Conservation (phyloP, 176 grass and related monocot species). For the Poa pratensis region DNA sequence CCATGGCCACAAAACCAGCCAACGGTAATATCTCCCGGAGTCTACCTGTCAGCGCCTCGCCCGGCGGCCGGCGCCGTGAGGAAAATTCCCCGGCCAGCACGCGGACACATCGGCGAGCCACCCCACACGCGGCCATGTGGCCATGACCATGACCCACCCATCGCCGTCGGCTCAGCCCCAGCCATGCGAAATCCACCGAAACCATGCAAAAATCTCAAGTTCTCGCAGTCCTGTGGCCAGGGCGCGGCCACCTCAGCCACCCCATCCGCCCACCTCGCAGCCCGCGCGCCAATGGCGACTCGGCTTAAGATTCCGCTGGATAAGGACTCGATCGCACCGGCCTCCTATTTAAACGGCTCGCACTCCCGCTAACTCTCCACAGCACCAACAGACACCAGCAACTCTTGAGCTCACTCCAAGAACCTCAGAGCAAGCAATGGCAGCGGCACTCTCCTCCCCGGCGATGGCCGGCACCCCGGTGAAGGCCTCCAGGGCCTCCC, state of each 20-base stretch:
- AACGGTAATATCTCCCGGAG: too few species aligned
- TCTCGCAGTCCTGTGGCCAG: not conserved
- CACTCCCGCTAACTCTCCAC: constrained; percentile 4
- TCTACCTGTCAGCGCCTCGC: too few species aligned
- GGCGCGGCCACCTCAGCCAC: constrained; percentile 45
- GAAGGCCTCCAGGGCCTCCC: constrained; percentile 19
- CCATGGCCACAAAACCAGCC: too few species aligned
- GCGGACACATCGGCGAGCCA: not conserved
- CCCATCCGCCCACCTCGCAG: constrained; percentile 45
- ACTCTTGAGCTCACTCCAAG: not conserved
- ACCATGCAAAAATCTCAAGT: not conserved
- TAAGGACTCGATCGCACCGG: constrained; percentile 39
- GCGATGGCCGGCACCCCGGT: constrained; percentile 48
- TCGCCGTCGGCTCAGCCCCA: not conserved
- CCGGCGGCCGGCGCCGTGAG: too few species aligned
- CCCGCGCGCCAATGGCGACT: constrained; percentile 42
- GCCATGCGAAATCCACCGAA: not conserved
- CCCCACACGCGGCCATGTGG: constrained; percentile 27
- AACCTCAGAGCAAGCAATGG: constrained; percentile 2
- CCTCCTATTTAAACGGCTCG: constrained; percentile 26
- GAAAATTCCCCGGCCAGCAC: not conserved
- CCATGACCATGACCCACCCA: not conserved
- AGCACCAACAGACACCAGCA: not conserved
- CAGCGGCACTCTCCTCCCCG: constrained; percentile 37
- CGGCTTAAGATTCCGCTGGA: constrained; percentile 49